A percentile compares a stretch with the other conserved stretches of the same genome.
phyloP scores from a whole-genome alignment of 2,329 filamentous ascomycete genomes.

The Fusarium aywerte region DNA sequence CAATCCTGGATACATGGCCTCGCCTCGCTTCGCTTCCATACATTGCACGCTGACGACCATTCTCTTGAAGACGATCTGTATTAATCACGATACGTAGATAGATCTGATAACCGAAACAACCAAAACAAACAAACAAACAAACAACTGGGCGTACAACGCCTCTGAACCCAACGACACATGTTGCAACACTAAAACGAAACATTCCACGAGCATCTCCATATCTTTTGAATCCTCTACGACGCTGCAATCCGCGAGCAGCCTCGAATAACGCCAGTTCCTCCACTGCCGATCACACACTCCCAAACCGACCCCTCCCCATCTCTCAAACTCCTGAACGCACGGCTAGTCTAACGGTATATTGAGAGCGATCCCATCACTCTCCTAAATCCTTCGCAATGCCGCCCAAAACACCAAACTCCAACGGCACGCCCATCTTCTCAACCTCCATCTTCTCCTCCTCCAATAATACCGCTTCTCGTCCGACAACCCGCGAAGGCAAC shows the following conservation, averaged over 20 bases:
- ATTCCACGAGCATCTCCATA: conserved; percentile 1
- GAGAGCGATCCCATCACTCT: background rate
- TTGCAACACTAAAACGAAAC: background rate
- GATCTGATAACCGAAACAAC: conserved; percentile 1
- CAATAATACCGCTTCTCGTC: conserved; percentile 46
- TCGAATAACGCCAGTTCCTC: conserved; percentile 24
- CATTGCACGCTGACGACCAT: background rate
- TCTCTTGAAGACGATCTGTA: background rate
- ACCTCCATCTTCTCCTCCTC: conserved; percentile 52
- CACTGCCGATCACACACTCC: conserved; percentile 27
- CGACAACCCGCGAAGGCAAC: conserved; percentile 54
- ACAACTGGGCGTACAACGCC: conserved; percentile 11
- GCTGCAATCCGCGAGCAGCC: conserved; percentile 23
- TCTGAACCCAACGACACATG: background rate
- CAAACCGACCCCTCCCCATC: conserved; percentile 8
- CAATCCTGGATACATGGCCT: conserved; percentile 1
- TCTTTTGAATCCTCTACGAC: conserved; percentile 16
- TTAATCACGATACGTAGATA: background rate
- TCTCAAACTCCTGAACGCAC: conserved; percentile 13
- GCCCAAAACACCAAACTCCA: conserved; percentile 43
- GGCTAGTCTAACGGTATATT: conserved; percentile 3
- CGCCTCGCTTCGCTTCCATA: background rate
- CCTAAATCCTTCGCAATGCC: conserved; percentile 28
- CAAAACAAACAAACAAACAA: background rate
- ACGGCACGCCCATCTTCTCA: conserved; percentile 52